Base-by-base conservation (phyloP, 495 filamentous ascomycete genomes). In the Platismatia glauca region DNA sequence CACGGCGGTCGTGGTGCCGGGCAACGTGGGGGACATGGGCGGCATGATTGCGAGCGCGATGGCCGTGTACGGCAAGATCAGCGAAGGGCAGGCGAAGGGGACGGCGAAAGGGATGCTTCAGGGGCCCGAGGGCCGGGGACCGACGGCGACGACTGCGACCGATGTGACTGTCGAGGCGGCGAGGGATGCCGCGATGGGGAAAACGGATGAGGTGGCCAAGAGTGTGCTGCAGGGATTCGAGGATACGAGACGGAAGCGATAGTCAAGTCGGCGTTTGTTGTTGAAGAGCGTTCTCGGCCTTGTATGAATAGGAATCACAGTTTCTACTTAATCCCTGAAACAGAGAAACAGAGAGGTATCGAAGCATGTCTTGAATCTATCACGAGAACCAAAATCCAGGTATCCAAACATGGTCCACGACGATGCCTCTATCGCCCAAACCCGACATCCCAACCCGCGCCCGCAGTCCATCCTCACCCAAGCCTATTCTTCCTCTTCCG, bases 11-110 rank as follows among this genome's bases (percentile, higher is more conserved):
- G 89, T 98, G 37, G 92, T 98, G 12, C 94, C 94, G 1, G 94
- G 95, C 0, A 97, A 98, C 73, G 88, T 97, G 41, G 94, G 95
- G n/a, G 94, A 98, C 72, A 88, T 98, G 59, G 88, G 89, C 29
- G 86, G 90, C 37, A 96, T 98, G 95, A 97, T 98, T 76, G 90
- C 95, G 33, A 95, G 88, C 39, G 94, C 91, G 7, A 86, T 98
- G 82, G 87, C 90, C 35, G 91, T 98, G 35, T 98, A 96, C 74
- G 91, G 94, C 37, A 96, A 95, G 72, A 89, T 98, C 52, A 91
- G 83, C 64, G 83, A 92, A 62, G 82, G 84, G n/a, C 95, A 97
- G 78, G 82, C 84, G 43, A 86, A 83, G 71, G 76, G 76, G 12
- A 76, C 87, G 71, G 86, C 87, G 5, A 82, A 82, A 61, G 67